These are phyloP conservation scores for Peronospora farinosa DNA, from an alignment of 352 stramenopile species.

Conservation along the genomic window DNA sequence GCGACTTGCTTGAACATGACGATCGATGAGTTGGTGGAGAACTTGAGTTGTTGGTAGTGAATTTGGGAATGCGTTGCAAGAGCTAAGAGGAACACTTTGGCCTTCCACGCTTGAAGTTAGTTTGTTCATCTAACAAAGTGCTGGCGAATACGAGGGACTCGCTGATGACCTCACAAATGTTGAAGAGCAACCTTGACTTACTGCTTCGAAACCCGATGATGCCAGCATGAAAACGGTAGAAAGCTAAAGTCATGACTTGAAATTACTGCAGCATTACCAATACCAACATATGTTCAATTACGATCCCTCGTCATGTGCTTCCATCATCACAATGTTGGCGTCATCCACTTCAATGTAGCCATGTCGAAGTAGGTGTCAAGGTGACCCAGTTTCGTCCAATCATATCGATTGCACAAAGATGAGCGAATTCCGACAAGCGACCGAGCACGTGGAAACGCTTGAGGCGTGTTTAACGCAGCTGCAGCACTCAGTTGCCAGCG, in stretches of 20 bases:
- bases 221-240: no score
- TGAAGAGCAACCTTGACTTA: no score
- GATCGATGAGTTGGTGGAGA: not conserved
- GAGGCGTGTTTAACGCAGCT: slow-evolving; percentile 34
- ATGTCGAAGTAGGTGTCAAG: not conserved
- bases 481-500: slow-evolving; percentile 2
- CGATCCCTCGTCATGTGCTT: no score
- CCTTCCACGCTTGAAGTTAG: not conserved
- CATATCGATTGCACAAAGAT: slow-evolving; percentile 16
- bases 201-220: no score
- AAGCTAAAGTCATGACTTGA: no score
- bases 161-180: not conserved
- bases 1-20: slow-evolving; percentile 21
- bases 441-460: slow-evolving; percentile 35
- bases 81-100: not conserved
- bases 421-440: slow-evolving; percentile 50
- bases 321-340: no score
- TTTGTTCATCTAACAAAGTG: not conserved
- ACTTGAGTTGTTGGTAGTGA: slow-evolving; percentile 14
- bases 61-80: slow-evolving; percentile 11
- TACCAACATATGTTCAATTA: not conserved
- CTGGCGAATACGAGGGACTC: slow-evolving; percentile 5
- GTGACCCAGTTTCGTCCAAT: not conserved
- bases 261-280: not conserved
- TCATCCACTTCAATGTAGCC: slow-evolving; percentile 6